Percentiles rank a stretch among this genome's conserved stretches.
These are phyloP conservation scores for Saccharomyces hybrid DNA, from an alignment of 1,139 yeast genomes.

Conservation along the genomic window DNA sequence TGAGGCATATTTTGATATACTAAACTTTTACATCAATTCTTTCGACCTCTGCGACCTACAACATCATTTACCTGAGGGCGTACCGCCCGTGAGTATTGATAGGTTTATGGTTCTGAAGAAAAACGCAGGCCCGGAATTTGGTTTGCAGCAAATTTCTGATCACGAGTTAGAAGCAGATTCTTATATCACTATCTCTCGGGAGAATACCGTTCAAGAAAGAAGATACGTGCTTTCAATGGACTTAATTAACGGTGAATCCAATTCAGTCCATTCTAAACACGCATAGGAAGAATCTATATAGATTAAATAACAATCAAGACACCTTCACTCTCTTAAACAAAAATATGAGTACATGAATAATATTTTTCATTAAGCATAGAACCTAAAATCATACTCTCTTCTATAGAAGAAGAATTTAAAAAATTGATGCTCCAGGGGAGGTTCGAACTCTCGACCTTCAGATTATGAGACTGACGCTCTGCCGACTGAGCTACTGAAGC, in stretches of 20 bases:
- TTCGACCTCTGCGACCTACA: slow-evolving; percentile 38
- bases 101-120: slow-evolving; percentile 46
- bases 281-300: background rate
- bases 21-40: slow-evolving; percentile 54
- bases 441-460: slow-evolving; percentile 39
- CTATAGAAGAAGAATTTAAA: too few species aligned
- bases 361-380: too few species aligned
- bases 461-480: slow-evolving; percentile 41
- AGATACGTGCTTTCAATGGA: slow-evolving; percentile 49
- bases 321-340: too few species aligned
- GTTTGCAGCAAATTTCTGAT: slow-evolving; percentile 31
- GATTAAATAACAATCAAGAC: too few species aligned
- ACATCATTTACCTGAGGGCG: slow-evolving; percentile 15
- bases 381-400: background rate
- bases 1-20: slow-evolving; percentile 53
- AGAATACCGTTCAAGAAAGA: slow-evolving; percentile 34
- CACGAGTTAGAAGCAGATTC: slow-evolving; percentile 24
- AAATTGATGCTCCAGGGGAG: slow-evolving; percentile 24
- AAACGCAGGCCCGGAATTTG: slow-evolving; percentile 39
- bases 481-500: slow-evolving; percentile 40
- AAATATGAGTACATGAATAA: too few species aligned
- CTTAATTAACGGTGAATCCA: slow-evolving; percentile 34
- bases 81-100: slow-evolving; percentile 32
- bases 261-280: background rate
- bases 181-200: slow-evolving; percentile 28